Evolutionary conservation across 257 asterid genomes (phyloP).

Genomic region (Solanum megistacrolobum): DNA sequence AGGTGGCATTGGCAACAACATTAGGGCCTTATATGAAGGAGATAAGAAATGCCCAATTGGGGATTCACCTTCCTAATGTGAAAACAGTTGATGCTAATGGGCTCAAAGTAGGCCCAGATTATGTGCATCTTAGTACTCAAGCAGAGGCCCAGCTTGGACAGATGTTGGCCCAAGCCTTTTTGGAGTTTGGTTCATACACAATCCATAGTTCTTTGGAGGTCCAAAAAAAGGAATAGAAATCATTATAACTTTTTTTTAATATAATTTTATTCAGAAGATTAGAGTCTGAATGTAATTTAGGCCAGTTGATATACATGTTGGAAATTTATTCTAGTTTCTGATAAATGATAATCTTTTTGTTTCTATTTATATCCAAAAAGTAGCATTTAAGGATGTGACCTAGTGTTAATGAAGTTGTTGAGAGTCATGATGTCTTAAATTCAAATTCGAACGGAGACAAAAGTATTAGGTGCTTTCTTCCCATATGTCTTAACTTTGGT

Average conservation of each 20-base stretch:
- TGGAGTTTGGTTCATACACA: neutral
- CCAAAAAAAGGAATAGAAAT: neutral
- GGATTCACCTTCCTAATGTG: conserved; percentile 6
- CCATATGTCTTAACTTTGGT: neutral
- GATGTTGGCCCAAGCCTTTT: conserved; percentile 18
- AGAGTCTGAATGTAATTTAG: neutral
- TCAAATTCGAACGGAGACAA: neutral
- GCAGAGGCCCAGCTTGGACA: conserved; percentile 24
- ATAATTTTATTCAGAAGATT: neutral
- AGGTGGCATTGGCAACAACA: conserved; percentile 33
- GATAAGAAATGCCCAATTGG: conserved; percentile 18
- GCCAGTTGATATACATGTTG: neutral
- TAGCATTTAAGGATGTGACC: neutral
- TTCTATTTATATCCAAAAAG: neutral
- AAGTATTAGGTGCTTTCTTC: neutral
- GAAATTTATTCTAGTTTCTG: neutral
- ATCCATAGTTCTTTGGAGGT: neutral
- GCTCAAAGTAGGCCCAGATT: conserved; percentile 12
- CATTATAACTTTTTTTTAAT: neutral
- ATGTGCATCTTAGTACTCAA: conserved; percentile 22
- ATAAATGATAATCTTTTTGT: neutral
- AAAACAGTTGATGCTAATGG: conserved; percentile 25
- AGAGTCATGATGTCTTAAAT: neutral
- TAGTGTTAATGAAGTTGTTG: neutral
- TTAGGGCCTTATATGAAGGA: conserved; percentile 10